These are phyloP conservation scores for Pichia sp. DNA, from an alignment of 1,139 yeast genomes.

Conservation along the genomic window DNA sequence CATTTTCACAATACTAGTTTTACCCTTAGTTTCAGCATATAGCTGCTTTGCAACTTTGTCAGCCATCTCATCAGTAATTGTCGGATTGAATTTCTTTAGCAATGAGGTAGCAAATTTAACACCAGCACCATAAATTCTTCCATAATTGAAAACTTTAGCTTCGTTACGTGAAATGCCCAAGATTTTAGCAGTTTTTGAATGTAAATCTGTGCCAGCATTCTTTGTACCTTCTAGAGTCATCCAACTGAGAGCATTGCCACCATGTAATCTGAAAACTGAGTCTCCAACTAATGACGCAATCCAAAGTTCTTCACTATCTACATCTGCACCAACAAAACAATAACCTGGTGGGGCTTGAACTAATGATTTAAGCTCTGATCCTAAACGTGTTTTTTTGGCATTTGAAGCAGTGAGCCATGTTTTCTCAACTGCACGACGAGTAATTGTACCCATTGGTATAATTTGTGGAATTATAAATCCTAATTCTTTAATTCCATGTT, in stretches of 20 bases:
- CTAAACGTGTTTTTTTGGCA: conserved; percentile 77
- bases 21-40: conserved; percentile 82
- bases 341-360: conserved; percentile 86
- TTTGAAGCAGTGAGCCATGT: conserved; percentile 98
- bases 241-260: conserved; percentile 97
- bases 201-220: conserved; percentile 84
- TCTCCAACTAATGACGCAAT: conserved; percentile 95
- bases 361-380: conserved; percentile 88
- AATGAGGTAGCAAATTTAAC: conserved; percentile 78
- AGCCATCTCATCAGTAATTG: conserved; percentile 64
- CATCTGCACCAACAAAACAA: conserved; percentile 95
- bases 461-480: conserved; percentile 83
- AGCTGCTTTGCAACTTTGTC: conserved; percentile 57
- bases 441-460: conserved; percentile 92
- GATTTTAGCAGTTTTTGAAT: conserved; percentile 88
- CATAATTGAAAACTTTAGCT: conserved; percentile 94
- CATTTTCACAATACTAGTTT: conserved; percentile 30
- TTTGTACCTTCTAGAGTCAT: conserved; percentile 98
- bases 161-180: conserved; percentile 85
- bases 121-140: conserved; percentile 97
- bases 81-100: conserved; percentile 75
- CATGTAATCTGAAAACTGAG: conserved; percentile 81
- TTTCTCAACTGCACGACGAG: conserved; percentile 93
- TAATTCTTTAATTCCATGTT: conserved; percentile 28
- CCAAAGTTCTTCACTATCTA: conserved; percentile 97